Conservation (phyloP, 1,284 basidiomycete species). For the Sporisorium exsertum region DNA sequence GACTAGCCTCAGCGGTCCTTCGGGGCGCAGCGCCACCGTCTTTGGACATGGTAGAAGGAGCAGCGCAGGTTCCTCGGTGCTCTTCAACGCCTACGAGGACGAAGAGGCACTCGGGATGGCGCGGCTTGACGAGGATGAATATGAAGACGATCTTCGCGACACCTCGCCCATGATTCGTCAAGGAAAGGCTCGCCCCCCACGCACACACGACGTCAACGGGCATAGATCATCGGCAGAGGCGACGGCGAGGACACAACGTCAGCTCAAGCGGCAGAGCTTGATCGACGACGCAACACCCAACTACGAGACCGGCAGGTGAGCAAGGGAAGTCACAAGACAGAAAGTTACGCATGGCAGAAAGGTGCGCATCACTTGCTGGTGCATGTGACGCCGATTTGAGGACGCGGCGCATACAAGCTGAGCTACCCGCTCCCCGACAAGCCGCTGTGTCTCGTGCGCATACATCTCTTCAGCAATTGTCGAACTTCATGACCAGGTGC, state of each 20-base stretch:
- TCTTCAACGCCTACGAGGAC: conserved; percentile 62
- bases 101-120: conserved; percentile 60
- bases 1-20: conserved; percentile 27
- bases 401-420: not conserved
- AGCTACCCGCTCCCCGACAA: not conserved
- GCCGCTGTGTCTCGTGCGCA: not conserved
- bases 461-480: no score
- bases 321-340: not conserved
- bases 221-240: conserved; percentile 20
- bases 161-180: conserved; percentile 47
- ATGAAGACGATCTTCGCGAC: conserved; percentile 41
- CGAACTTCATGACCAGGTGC: no score
- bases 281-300: conserved; percentile 37
- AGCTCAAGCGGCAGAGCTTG: conserved; percentile 44
- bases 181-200: conserved; percentile 25
- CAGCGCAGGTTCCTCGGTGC: conserved; percentile 48
- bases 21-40: conserved; percentile 32
- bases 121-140: conserved; percentile 57
- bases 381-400: not conserved
- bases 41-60: conserved; percentile 41
- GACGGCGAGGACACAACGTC: conserved; percentile 26
- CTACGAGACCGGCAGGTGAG: conserved; percentile 25
- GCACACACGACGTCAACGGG: conserved; percentile 11
- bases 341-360: not conserved
- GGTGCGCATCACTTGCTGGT: not conserved